Conservation (phyloP, 192 early-diverging fungal species). For the Glomus cerebriforme region DNA sequence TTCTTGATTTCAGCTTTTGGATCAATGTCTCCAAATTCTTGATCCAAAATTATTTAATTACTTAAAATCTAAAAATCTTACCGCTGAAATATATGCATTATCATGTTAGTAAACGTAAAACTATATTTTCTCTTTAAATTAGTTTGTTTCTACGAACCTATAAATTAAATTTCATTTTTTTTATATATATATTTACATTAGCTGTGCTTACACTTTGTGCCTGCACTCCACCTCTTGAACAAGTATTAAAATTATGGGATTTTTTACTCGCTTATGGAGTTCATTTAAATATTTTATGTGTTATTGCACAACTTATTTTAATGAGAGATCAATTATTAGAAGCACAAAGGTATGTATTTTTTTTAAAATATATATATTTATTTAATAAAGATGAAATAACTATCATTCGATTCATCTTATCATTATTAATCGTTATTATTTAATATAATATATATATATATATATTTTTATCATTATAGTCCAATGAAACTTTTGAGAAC, state of each 20-base stretch:
- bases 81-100: constrained; percentile 85
- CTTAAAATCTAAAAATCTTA: constrained; percentile 69
- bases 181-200: constrained; percentile 35
- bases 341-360: constrained; percentile 56
- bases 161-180: constrained; percentile 10
- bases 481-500: constrained; percentile 73
- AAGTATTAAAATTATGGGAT: constrained; percentile 91
- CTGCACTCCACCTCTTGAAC: constrained; percentile 80
- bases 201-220: constrained; percentile 90
- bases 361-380: neutral
- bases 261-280: constrained; percentile 87
- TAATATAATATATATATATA: neutral
- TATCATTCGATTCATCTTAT: too few relatives aligned
- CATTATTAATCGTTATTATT: neutral
- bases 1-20: constrained; percentile 65
- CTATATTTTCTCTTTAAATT: constrained; percentile 2
- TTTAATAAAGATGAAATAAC: too few relatives aligned
- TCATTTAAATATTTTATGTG: constrained; percentile 90
- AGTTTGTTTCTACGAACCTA: too few relatives aligned
- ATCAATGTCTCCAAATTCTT: constrained; percentile 72
- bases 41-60: constrained; percentile 75
- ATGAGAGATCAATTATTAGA: constrained; percentile 75
- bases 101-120: constrained; percentile 63
- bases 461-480: constrained; percentile 36
- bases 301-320: constrained; percentile 79